Evolutionary conservation across 331 rosid species (phyloP).

Genomic region (Arachis monticola): DNA sequence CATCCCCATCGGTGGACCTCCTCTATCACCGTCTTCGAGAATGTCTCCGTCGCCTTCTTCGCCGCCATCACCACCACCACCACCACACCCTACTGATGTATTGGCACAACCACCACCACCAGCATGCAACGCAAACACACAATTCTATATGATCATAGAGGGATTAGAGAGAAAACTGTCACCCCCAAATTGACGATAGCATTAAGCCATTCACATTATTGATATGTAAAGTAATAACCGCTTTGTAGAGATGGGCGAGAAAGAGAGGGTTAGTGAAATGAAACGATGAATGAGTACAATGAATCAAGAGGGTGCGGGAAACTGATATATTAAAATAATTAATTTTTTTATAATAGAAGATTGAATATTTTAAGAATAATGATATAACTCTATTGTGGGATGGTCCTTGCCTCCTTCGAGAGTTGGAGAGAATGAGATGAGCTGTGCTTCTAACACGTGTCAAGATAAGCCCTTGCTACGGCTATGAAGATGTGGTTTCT

Average conservation of each 20-base stretch:
- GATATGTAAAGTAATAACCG: too few relatives aligned
- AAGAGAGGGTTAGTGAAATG: too few relatives aligned
- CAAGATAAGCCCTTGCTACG: background rate
- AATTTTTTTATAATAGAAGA: too few relatives aligned
- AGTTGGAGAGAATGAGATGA: background rate
- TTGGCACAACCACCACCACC: background rate
- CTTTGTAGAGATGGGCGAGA: too few relatives aligned
- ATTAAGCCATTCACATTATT: background rate
- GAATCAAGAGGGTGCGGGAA: too few relatives aligned
- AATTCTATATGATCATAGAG: constrained; percentile 26
- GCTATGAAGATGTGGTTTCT: background rate
- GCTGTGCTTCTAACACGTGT: background rate
- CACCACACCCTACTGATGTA: constrained; percentile 34
- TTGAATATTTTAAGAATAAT: too few relatives aligned
- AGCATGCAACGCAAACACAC: constrained; percentile 33
- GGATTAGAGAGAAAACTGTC: background rate
- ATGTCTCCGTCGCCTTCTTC: constrained; percentile 62
- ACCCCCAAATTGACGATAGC: constrained; percentile 22
- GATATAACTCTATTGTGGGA: background rate
- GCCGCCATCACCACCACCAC: constrained; percentile 71
- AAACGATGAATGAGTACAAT: too few relatives aligned
- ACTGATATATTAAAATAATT: too few relatives aligned
- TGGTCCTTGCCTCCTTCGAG: background rate
- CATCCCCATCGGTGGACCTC: constrained; percentile 86
- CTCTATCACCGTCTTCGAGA: constrained; percentile 66